Conservation (phyloP, 176 grass and related monocot species). For the Ensete glaucum region DNA sequence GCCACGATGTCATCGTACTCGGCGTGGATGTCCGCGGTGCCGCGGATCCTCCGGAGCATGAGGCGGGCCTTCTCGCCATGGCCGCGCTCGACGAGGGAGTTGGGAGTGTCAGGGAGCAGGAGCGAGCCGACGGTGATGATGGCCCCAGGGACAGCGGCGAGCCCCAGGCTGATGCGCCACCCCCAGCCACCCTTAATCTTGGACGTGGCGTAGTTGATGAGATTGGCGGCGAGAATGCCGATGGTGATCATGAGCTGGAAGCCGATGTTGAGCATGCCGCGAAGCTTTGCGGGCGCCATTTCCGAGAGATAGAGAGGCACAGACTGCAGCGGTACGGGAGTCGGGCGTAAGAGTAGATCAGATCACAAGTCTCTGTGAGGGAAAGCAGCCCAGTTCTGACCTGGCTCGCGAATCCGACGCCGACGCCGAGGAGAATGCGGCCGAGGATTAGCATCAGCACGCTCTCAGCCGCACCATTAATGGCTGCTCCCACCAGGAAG, state of each 20-base stretch:
- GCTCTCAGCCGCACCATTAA: constrained; percentile 47
- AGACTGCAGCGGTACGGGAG: background rate
- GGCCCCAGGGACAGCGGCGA: background rate
- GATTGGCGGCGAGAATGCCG: background rate
- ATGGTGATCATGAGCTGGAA: background rate
- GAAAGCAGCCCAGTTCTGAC: constrained; percentile 29
- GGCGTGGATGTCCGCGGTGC: constrained; percentile 33
- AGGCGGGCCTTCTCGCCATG: background rate
- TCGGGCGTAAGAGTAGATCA: background rate
- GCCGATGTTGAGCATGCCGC: background rate
- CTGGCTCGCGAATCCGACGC: constrained; percentile 52
- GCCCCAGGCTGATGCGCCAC: background rate
- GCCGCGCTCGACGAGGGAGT: background rate
- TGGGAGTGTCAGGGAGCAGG: background rate
- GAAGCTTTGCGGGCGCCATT: background rate
- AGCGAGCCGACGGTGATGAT: background rate
- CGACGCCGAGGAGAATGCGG: constrained; percentile 45
- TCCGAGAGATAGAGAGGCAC: background rate
- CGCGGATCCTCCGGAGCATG: constrained; percentile 44
- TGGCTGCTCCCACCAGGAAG: constrained; percentile 45
- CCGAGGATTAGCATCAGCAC: constrained; percentile 54
- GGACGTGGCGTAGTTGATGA: background rate
- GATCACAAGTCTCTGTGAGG: background rate
- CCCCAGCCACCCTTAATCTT: background rate
- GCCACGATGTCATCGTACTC: constrained; percentile 52